These are phyloP conservation scores for Wallacemonas rigidus DNA, from an alignment of 208 protist species.

Conservation along the genomic window DNA sequence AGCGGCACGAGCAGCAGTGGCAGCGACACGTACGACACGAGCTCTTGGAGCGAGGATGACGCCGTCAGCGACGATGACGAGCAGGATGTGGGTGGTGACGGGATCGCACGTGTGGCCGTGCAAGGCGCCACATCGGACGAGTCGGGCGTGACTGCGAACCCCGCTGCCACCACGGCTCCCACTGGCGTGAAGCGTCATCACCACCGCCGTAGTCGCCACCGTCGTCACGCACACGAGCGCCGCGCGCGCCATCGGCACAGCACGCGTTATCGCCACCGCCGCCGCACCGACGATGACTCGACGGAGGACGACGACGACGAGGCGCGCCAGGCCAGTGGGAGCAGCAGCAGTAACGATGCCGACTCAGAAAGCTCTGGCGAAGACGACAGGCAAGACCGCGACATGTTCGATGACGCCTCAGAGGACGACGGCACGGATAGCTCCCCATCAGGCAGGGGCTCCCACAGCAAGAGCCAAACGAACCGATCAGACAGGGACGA, in stretches of 20 bases:
- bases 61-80: slow-evolving; percentile 19
- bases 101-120: no score
- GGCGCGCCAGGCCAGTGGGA: neutral
- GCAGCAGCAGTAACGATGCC: slow-evolving; percentile 13
- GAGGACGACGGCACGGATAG: neutral
- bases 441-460: neutral
- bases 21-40: slow-evolving; percentile 20
- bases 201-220: neutral
- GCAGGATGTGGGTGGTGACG: neutral
- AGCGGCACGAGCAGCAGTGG: slow-evolving; percentile 9
- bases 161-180: no score
- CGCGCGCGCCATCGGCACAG: neutral
- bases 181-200: neutral
- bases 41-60: slow-evolving; percentile 9
- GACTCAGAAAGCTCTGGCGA: slow-evolving; percentile 12
- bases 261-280: neutral
- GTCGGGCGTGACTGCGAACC: no score
- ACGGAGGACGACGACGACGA: slow-evolving; percentile 1
- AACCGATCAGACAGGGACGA: neutral
- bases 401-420: neutral
- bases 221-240: neutral
- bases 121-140: no score
- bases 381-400: neutral
- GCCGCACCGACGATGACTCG: neutral
- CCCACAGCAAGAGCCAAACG: neutral